These are phyloP conservation scores for Tylopilus sp. DNA, from an alignment of 768 basidiomycete genomes.

Conservation along the genomic window DNA sequence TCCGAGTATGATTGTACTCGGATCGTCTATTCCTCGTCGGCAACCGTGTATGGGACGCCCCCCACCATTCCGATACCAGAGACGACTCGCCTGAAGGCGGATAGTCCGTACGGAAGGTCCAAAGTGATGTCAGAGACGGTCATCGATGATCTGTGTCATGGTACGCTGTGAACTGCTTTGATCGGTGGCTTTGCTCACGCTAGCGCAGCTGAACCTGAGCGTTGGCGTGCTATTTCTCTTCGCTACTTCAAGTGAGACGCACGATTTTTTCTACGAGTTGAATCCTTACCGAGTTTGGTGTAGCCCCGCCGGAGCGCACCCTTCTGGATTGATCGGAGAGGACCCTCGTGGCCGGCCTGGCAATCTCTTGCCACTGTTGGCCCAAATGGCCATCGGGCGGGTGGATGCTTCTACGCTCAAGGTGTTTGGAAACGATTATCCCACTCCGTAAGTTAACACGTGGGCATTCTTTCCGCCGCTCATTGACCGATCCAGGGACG, in stretches of 20 bases:
- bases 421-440: conserved; percentile 97
- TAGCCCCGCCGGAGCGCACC: conserved; percentile 97
- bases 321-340: conserved; percentile 92
- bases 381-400: conserved; percentile 92
- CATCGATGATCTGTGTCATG: conserved; percentile 81
- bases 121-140: conserved; percentile 93
- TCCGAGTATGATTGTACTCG: conserved; percentile 76
- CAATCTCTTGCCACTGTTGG: conserved; percentile 89
- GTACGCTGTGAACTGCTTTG: conserved; percentile 38
- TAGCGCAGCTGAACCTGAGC: conserved; percentile 56
- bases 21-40: conserved; percentile 96
- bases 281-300: conserved; percentile 1
- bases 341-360: conserved; percentile 95
- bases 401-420: conserved; percentile 65
- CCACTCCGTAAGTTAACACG: conserved; percentile 66
- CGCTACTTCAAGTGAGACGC: conserved; percentile 92
- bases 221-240: conserved; percentile 81
- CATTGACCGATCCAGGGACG: conserved; percentile 55
- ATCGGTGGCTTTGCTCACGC: conserved; percentile 1
- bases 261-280: not conserved
- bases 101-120: conserved; percentile 94
- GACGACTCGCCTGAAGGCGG: conserved; percentile 78
- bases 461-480: no score
- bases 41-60: conserved; percentile 96
- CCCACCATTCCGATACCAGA: conserved; percentile 92